These are phyloP conservation scores for Chlorella sp. DNA, from an alignment of 139 green algal species.

Conservation along the genomic window DNA sequence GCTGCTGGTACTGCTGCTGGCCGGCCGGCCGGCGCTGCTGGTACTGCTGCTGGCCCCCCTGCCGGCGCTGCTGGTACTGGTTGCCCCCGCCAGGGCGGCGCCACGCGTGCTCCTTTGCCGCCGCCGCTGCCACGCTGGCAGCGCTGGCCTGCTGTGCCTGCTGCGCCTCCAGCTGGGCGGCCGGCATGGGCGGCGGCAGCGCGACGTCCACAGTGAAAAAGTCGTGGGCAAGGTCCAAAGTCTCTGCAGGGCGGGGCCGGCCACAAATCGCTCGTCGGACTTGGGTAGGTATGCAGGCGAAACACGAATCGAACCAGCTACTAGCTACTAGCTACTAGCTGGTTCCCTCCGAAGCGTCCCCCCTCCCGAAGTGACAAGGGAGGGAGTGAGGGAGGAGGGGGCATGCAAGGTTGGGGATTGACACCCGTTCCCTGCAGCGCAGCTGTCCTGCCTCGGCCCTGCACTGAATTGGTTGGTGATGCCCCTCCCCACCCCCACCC, in stretches of 20 bases:
- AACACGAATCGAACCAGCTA: no score
- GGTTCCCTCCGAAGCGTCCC: no score
- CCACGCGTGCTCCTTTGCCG: not conserved
- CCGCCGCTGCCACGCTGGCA: not conserved
- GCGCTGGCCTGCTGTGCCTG: not conserved
- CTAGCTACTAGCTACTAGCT: no score
- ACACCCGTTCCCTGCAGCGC: no score
- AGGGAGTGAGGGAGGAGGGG: no score
- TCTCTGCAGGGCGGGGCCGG: not conserved
- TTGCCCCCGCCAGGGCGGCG: not conserved
- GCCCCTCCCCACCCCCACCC: no score
- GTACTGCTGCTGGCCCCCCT: not conserved
- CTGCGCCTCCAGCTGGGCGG: not conserved
- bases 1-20: not conserved
- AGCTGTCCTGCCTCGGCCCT: no score
- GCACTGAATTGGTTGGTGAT: no score
- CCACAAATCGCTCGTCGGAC: no score
- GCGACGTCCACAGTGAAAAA: constrained; percentile 45
- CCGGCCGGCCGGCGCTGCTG: not conserved
- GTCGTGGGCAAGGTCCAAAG: constrained; percentile 41
- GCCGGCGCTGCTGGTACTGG: not conserved
- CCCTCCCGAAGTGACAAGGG: no score
- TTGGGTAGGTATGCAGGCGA: no score
- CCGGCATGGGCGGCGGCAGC: not conserved
- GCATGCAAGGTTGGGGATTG: no score